Conservation (phyloP, 1,284 basidiomycete genomes). For the Irpex sp. region DNA sequence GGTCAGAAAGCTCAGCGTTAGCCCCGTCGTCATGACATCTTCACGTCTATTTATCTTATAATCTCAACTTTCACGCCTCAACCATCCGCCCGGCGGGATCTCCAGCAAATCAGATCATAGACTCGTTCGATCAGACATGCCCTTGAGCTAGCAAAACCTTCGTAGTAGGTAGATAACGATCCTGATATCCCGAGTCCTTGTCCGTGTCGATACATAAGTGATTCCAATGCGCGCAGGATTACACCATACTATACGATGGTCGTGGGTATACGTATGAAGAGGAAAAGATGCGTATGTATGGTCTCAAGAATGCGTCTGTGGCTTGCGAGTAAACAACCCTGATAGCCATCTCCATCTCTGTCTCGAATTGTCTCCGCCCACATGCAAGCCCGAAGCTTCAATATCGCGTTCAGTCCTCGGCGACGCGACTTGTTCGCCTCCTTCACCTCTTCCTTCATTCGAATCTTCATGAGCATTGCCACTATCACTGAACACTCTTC, state of each 20-base stretch:
- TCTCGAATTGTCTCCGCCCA: neutral
- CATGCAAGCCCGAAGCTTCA: neutral
- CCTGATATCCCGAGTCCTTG: neutral
- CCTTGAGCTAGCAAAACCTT: neutral
- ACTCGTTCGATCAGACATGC: neutral
- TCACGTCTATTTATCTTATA: neutral
- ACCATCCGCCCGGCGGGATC: neutral
- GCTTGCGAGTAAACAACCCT: neutral
- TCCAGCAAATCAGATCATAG: neutral
- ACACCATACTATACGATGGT: neutral
- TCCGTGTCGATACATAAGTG: neutral
- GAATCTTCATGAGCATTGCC: neutral
- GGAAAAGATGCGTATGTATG: too few relatives aligned
- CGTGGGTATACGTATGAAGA: neutral
- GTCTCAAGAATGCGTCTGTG: neutral
- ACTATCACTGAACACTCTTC: constrained; percentile 22
- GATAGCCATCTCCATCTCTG: constrained; percentile 6
- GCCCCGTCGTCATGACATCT: neutral
- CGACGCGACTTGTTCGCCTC: neutral
- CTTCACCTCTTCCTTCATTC: neutral
- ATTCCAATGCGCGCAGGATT: neutral
- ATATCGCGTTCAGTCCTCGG: neutral
- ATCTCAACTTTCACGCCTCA: neutral
- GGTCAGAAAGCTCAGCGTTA: neutral
- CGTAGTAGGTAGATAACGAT: neutral